A percentile compares a stretch with the other conserved stretches of the same genome.
These are phyloP conservation scores for Rhododendron simsii DNA, from an alignment of 148 eudicot species.

Conservation along the genomic window DNA sequence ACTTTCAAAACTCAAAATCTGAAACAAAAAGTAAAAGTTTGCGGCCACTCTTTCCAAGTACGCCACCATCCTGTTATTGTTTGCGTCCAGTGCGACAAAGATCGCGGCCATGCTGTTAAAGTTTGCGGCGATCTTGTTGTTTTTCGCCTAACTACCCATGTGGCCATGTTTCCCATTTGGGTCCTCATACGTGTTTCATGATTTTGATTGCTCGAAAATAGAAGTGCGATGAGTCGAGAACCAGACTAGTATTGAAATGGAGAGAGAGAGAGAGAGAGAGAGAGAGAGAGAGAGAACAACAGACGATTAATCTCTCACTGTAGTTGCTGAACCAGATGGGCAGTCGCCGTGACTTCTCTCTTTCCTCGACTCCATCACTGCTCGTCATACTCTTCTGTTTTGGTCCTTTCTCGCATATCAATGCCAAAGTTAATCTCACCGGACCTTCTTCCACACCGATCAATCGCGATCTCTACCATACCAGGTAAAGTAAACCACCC, in stretches of 20 bases:
- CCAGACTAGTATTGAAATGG: not conserved
- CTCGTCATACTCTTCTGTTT: not conserved
- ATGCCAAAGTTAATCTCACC: not conserved
- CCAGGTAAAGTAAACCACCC: slow-evolving; percentile 36
- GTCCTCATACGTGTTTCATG: no score
- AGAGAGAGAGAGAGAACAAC: not conserved
- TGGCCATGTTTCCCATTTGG: no score
- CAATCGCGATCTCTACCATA: slow-evolving; percentile 86
- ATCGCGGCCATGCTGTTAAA: no score
- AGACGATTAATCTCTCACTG: not conserved
- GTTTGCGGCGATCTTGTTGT: no score
- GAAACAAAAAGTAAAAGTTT: no score
- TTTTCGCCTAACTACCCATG: no score
- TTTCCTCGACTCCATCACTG: not conserved
- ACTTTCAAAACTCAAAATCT: no score
- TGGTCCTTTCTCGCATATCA: not conserved
- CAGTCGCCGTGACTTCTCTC: not conserved
- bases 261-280: not conserved
- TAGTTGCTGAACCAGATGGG: not conserved
- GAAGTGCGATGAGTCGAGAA: not conserved
- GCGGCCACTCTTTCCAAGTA: no score
- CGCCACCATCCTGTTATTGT: no score
- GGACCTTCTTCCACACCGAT: slow-evolving; percentile 41
- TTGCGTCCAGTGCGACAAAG: no score
- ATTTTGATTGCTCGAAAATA: no score